A percentile compares a stretch with the other conserved stretches of the same genome.
These are phyloP conservation scores for Monosporascus cannonballus DNA, from an alignment of 2,329 filamentous ascomycete species.

Conservation along the genomic window DNA sequence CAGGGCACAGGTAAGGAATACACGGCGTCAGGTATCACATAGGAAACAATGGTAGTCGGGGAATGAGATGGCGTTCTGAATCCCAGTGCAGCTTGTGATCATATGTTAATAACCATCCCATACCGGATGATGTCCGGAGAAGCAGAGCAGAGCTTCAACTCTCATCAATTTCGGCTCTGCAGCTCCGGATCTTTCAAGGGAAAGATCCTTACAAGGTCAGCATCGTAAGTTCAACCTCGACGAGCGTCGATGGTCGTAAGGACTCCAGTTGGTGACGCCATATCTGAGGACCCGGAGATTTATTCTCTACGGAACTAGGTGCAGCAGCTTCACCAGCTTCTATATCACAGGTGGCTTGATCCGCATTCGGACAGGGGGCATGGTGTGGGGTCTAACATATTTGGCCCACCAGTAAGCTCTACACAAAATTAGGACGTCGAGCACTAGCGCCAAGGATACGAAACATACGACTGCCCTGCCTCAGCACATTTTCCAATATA, in stretches of 20 bases:
- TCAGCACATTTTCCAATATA: neutral
- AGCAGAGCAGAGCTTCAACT: neutral
- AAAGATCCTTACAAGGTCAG: neutral
- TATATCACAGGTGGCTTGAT: neutral
- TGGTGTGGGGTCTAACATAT: neutral
- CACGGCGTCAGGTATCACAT: neutral
- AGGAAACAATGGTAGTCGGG: conserved; percentile 56
- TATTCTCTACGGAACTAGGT: neutral
- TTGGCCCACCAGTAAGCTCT: neutral
- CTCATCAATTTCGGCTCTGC: neutral
- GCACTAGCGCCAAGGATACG: neutral
- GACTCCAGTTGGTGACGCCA: neutral
- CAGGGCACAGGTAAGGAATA: no score
- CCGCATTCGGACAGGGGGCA: neutral
- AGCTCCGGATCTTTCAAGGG: neutral
- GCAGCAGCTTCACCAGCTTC: neutral
- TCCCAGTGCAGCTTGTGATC: conserved; percentile 35
- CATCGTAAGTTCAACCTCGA: neutral
- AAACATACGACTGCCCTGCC: neutral
- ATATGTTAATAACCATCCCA: conserved; percentile 1
- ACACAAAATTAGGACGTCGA: neutral
- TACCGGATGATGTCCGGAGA: neutral
- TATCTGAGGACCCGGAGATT: neutral
- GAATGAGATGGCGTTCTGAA: conserved; percentile 54
- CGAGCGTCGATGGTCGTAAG: neutral